phyloP scores from a whole-genome alignment of 2,329 filamentous ascomycete species.

The Nigrograna mackinnonii region DNA sequence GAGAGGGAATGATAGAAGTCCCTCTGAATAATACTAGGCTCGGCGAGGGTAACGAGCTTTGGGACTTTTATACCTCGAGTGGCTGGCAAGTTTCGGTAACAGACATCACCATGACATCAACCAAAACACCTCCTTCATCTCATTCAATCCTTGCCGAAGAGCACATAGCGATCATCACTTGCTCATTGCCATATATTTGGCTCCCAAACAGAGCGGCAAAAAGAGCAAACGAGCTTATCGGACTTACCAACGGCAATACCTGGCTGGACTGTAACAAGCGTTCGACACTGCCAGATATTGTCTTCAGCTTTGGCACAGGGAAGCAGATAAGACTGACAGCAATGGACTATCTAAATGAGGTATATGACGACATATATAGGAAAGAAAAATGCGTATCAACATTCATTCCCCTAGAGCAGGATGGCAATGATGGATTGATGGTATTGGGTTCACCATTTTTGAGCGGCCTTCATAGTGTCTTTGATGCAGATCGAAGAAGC shows the following conservation, averaged over 20 bases:
- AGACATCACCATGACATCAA: conserved; percentile 4
- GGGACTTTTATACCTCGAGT: conserved; percentile 6
- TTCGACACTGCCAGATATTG: conserved; percentile 4
- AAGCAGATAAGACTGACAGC: conserved; percentile 9
- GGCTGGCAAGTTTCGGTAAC: conserved; percentile 8
- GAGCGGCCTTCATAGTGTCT: conserved; percentile 9
- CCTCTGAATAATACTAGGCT: conserved; percentile 5
- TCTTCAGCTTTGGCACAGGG: conserved; percentile 2
- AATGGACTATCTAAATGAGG: conserved; percentile 12
- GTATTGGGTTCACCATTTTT: conserved; percentile 10
- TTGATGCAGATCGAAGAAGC: conserved; percentile 9
- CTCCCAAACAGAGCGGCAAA: neutral
- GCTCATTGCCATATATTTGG: neutral
- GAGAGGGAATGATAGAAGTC: conserved; percentile 7
- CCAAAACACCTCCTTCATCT: neutral
- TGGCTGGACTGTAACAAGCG: conserved; percentile 9
- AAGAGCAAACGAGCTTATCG: conserved; percentile 1
- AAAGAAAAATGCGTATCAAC: conserved; percentile 9
- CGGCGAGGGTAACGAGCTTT: conserved; percentile 1
- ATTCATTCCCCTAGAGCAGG: conserved; percentile 1
- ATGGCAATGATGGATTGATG: conserved; percentile 6
- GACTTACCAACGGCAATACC: conserved; percentile 1
- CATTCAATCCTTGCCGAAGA: neutral
- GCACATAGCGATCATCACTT: neutral
- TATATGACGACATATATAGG: conserved; percentile 4